Base-by-base conservation (phyloP, 768 basidiomycete species). In the Russula compacta region DNA sequence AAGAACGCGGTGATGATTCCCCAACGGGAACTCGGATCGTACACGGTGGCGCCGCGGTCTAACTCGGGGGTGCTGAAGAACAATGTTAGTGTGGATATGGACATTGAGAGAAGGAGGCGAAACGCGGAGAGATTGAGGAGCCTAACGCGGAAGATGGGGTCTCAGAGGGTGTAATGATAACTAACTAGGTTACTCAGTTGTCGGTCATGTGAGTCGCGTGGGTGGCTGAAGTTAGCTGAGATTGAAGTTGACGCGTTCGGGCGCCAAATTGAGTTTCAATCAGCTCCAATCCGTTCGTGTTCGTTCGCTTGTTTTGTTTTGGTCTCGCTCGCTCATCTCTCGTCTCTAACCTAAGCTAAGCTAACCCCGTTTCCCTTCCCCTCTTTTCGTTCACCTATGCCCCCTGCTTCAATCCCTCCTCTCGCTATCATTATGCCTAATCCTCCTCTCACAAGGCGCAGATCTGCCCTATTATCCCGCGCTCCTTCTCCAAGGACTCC, bases 1-100 rank as follows among this genome's bases (percentile, higher is more conserved):
- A 85, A 83, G 78, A 89, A 93, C 58, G 87, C 88, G 3, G 92
- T 93, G 38, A 80, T 82, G 76, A 92, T 95, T 58, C 92, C 92
- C 2, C 81, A 88, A 71, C 75, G 85, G 56, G 81, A 87, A 60
- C 69, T 92, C 14, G 85, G 86, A 53, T 86, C 77, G 61, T 95
- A 92, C 72, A 87, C 87, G 0, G 82, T 93, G 32, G 92, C 91
- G 43, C 92, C 92, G 8, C 81, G 70, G 67, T 67, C 71, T 55
- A 84, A 80, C 55, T 73, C 79, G 5, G 86, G 85, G 2, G 67
- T 83, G 42, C 65, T 75, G 56, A 77, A 79, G 68, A 73, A 71
- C 53, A 85, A 78, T 66, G 66, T 71, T 35, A 86, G 84, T 53
- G 87, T 92, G 21, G 87, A 89, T 61, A 80, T 77, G 61, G 89